phyloP scores from a whole-genome alignment of 2,329 filamentous ascomycete genomes.

The Cryphonectria radicalis region DNA sequence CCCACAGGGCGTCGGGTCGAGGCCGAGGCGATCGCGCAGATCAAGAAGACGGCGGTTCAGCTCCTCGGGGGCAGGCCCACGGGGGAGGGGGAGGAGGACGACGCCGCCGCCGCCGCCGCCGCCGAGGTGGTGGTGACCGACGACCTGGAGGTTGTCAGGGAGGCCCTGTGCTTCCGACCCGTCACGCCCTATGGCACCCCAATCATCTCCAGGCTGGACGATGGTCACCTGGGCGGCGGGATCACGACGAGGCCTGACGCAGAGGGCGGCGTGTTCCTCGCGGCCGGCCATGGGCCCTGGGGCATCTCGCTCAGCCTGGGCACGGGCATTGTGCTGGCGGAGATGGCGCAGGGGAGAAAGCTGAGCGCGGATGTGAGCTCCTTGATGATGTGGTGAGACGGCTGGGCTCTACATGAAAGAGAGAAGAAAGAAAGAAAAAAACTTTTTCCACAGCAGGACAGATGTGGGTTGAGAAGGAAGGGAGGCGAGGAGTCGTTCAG shows the following conservation, averaged over 20 bases:
- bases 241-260: slow-evolving; percentile 46
- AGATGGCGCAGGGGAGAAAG: slow-evolving; percentile 65
- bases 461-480: too few relatives aligned
- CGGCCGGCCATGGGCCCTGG: slow-evolving; percentile 78
- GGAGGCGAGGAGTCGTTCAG: not conserved
- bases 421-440: too few relatives aligned
- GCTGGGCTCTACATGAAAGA: not conserved
- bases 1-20: slow-evolving; percentile 56
- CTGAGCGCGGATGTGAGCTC: slow-evolving; percentile 63
- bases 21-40: slow-evolving; percentile 49
- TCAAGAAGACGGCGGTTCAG: slow-evolving; percentile 53
- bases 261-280: slow-evolving; percentile 70
- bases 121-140: slow-evolving; percentile 40
- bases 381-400: slow-evolving; percentile 41
- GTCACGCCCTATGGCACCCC: slow-evolving; percentile 67
- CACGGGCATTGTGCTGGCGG: slow-evolving; percentile 71
- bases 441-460: not conserved
- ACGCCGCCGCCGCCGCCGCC: slow-evolving; percentile 34
- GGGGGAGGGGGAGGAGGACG: slow-evolving; percentile 3
- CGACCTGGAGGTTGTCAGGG: slow-evolving; percentile 65
- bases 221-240: slow-evolving; percentile 57
- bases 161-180: slow-evolving; percentile 75
- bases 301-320: slow-evolving; percentile 68
- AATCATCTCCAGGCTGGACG: slow-evolving; percentile 62
- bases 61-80: slow-evolving; percentile 46